Base-by-base conservation (phyloP, 306 rosid genomes). In the Quercus robur region DNA sequence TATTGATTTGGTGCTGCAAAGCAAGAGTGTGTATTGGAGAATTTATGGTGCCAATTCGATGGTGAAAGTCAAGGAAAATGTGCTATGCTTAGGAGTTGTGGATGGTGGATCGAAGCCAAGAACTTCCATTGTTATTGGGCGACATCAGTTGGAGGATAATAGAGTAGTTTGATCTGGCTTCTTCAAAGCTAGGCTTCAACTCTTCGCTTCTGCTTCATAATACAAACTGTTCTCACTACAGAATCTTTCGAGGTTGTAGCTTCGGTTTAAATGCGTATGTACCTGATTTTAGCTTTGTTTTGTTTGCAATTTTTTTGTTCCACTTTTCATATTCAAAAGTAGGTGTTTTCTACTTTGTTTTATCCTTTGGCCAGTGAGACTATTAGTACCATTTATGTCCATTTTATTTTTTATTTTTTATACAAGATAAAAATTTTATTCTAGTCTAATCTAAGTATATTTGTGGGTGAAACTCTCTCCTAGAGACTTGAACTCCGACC, bases 41-140 rank as follows among this genome's bases (percentile, higher is more conserved):
- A 82, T 94, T 0, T 79, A 82, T 41, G 92, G 91, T 0, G 84
- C 93, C 5, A 91, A 91, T 2, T 87, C 91, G 0, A 87, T 89
- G 98, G 92, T 88, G 9, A 63, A 35, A 9, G 30, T 87, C 25
- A 21, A 17, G 3, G 51, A 71, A 0, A 84, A 89, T 41, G 90
- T 87, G 5, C 8, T 86, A 76, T 90, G 97, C 51, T 81, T 91
- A 71, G 92, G 91, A 3, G 87, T 88, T 51, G 88, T 91, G 17
- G 86, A 90, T 72, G 91, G 86, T 2, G 97, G 94, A 28, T 70
- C 76, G 0, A n/a, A 71, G 38, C 82, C 87, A 11, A 76, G 79
- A 49, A 87, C 93, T 21, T 73, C 91, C 2, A 90, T 93, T 51
- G 87, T 83, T 15, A 91, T 91, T 6, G 92, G 92, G 10, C 88